A percentile compares a stretch with the other conserved stretches of the same genome.
Conservation (phyloP, 1,284 basidiomycete species). For the Anthracocystis setariae region DNA sequence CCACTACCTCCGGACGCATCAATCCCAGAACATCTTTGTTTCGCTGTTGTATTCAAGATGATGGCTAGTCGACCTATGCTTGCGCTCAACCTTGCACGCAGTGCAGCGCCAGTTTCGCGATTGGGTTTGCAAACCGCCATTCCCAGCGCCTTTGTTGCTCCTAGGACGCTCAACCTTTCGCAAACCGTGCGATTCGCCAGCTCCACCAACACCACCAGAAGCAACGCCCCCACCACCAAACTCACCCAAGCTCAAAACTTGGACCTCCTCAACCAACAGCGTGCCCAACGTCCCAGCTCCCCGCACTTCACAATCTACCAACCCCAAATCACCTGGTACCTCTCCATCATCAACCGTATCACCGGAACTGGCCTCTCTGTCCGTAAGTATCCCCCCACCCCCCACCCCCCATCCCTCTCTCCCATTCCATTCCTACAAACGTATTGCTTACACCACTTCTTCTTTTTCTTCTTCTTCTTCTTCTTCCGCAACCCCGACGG, state of each 20-base stretch:
- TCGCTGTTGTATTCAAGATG: too few relatives aligned
- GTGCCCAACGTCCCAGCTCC: constrained; percentile 82
- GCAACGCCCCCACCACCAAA: constrained; percentile 22
- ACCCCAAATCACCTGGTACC: constrained; percentile 87
- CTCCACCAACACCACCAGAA: background rate
- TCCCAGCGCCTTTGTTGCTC: constrained; percentile 1
- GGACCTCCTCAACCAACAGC: constrained; percentile 84
- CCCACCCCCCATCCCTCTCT: background rate
- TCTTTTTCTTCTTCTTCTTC: too few relatives aligned
- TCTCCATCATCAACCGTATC: constrained; percentile 84
- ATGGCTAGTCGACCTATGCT: constrained; percentile 34
- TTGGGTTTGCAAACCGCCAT: constrained; percentile 22
- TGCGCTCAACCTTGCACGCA: constrained; percentile 10
- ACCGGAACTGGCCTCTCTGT: constrained; percentile 79
- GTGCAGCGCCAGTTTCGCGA: constrained; percentile 5
- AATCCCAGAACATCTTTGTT: too few relatives aligned
- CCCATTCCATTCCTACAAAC: too few relatives aligned
- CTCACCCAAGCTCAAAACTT: constrained; percentile 72
- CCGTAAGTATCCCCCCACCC: constrained; percentile 34
- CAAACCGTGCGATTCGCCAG: background rate
- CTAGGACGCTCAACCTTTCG: background rate
- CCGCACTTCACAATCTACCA: constrained; percentile 97
- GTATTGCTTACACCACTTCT: too few relatives aligned
- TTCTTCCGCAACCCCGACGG: too few relatives aligned
- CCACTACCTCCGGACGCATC: too few relatives aligned